Conservation (phyloP, 108 stramenopile species). For the Ochromonas danica region DNA sequence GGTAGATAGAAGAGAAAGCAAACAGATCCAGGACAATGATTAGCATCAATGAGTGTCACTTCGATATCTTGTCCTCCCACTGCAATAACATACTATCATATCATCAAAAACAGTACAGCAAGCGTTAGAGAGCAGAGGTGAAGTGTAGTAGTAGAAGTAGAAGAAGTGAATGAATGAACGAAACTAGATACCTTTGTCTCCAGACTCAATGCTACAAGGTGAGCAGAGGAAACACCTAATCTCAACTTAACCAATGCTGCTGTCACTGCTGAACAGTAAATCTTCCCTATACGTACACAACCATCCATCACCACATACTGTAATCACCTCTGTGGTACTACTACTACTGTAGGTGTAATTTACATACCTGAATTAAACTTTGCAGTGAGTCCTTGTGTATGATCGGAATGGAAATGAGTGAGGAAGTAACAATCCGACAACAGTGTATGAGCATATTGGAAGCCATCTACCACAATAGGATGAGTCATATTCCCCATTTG, state of each 20-base stretch:
- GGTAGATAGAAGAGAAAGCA: background rate
- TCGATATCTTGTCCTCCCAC: constrained; percentile 2
- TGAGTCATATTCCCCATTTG: background rate
- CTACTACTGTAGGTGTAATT: no score
- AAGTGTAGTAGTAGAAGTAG: no score
- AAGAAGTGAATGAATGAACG: no score
- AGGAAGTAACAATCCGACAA: constrained; percentile 27
- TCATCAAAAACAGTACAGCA: background rate
- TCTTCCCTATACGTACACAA: constrained; percentile 4
- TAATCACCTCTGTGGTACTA: no score
- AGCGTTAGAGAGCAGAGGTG: no score
- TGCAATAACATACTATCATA: background rate
- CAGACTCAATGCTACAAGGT: background rate
- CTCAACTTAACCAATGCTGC: constrained; percentile 6
- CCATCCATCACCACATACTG: background rate
- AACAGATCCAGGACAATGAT: constrained; percentile 27
- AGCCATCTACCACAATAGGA: background rate
- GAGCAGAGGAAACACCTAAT: background rate
- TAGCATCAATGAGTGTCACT: constrained; percentile 20
- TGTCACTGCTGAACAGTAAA: background rate
- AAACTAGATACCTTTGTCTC: background rate
- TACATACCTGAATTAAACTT: no score
- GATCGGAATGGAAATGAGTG: constrained; percentile 24
- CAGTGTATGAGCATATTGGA: background rate
- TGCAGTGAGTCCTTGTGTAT: background rate